Conservation (phyloP, 2,329 filamentous ascomycete genomes). For the Ceratocystis variospora region DNA sequence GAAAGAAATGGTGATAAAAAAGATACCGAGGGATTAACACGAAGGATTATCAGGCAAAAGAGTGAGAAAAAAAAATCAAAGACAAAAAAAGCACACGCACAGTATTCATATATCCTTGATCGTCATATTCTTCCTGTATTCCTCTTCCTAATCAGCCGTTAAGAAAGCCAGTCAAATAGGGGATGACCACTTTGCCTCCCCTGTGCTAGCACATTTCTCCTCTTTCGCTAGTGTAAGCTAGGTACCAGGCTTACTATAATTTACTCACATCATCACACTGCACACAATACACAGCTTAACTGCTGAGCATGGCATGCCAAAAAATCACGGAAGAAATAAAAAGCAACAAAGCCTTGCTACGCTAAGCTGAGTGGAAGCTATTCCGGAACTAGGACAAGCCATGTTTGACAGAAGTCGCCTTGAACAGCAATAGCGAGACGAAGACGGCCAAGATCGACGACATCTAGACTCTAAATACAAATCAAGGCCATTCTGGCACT, state of each 20-base stretch:
- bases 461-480: neutral
- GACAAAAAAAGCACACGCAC: neutral
- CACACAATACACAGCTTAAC: no score
- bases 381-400: neutral
- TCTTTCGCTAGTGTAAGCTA: no score
- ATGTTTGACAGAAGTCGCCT: conserved; percentile 5
- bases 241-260: no score
- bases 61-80: neutral
- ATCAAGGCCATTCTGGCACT: neutral
- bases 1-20: neutral
- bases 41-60: neutral
- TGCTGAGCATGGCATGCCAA: neutral
- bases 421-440: neutral
- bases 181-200: no score
- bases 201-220: no score
- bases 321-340: neutral
- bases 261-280: no score
- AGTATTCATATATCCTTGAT: neutral
- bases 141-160: neutral
- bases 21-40: neutral
- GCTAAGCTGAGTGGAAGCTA: neutral
- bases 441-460: neutral
- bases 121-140: neutral
- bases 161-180: no score
- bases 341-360: neutral